phyloP scores from a whole-genome alignment of 2,329 filamentous ascomycete species.

The Pseudogymnoascus sp. region DNA sequence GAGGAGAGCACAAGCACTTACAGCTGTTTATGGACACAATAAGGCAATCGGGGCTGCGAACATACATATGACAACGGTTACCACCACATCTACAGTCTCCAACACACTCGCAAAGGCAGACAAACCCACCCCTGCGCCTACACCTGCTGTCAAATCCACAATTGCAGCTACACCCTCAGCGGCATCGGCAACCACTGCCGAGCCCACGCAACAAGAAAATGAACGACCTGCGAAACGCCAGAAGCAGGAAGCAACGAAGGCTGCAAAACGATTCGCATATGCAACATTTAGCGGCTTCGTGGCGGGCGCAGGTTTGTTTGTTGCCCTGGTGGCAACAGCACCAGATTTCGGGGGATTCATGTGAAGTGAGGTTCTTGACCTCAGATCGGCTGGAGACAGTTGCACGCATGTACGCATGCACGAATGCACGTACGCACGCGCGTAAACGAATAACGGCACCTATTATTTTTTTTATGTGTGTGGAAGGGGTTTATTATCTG shows the following conservation, averaged over 20 bases:
- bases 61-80: background rate
- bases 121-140: background rate
- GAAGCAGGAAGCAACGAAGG: background rate
- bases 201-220: background rate
- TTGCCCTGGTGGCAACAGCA: background rate
- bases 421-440: background rate
- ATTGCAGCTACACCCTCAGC: background rate
- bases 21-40: background rate
- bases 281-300: background rate
- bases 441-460: background rate
- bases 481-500: background rate
- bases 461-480: background rate
- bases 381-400: background rate
- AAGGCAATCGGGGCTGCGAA: background rate
- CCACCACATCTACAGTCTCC: background rate
- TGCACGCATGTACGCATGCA: slow-evolving; percentile 2
- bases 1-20: background rate
- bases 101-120: background rate
- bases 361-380: background rate
- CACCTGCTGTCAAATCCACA: background rate
- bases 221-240: background rate
- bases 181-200: background rate
- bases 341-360: background rate
- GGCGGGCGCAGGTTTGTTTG: background rate
- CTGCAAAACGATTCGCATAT: background rate